Evolutionary conservation across 2,329 filamentous ascomycete species (phyloP).

Genomic region (Davidsoniella virescens): DNA sequence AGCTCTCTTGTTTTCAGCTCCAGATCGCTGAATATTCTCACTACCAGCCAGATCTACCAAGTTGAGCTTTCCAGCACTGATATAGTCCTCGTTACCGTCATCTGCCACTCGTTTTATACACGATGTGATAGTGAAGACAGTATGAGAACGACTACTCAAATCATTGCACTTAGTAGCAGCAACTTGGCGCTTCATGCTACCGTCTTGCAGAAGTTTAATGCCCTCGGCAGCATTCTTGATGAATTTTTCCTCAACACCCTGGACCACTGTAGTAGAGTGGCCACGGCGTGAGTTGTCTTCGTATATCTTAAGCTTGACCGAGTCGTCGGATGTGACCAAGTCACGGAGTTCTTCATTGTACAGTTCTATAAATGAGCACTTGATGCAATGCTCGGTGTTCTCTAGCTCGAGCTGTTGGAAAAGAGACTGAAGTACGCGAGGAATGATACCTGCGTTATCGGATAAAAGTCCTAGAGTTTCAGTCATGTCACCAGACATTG

Average conservation of each 20-base stretch:
- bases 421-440: constrained; percentile 70
- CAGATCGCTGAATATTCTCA: constrained; percentile 93
- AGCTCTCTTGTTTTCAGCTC: constrained; percentile 94
- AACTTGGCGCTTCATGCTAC: constrained; percentile 90
- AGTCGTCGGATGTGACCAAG: constrained; percentile 67
- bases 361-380: constrained; percentile 95
- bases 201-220: constrained; percentile 74
- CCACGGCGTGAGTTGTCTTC: constrained; percentile 79
- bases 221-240: constrained; percentile 74
- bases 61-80: constrained; percentile 87
- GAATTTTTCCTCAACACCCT: constrained; percentile 94
- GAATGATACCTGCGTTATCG: constrained; percentile 88
- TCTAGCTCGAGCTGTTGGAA: constrained; percentile 72
- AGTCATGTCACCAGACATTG: constrained; percentile 95
- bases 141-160: constrained; percentile 90
- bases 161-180: constrained; percentile 99
- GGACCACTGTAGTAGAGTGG: constrained; percentile 72
- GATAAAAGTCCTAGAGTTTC: constrained; percentile 73
- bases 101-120: constrained; percentile 71
- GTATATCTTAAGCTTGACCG: constrained; percentile 80
- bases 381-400: constrained; percentile 72
- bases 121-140: constrained; percentile 89
- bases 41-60: constrained; percentile 92
- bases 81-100: constrained; percentile 72
- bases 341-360: constrained; percentile 97